Evolutionary conservation across 768 basidiomycete genomes (phyloP), one percentile per base, ranked within the genome.

Genomic region (Phaeolepiota aurea): DNA sequence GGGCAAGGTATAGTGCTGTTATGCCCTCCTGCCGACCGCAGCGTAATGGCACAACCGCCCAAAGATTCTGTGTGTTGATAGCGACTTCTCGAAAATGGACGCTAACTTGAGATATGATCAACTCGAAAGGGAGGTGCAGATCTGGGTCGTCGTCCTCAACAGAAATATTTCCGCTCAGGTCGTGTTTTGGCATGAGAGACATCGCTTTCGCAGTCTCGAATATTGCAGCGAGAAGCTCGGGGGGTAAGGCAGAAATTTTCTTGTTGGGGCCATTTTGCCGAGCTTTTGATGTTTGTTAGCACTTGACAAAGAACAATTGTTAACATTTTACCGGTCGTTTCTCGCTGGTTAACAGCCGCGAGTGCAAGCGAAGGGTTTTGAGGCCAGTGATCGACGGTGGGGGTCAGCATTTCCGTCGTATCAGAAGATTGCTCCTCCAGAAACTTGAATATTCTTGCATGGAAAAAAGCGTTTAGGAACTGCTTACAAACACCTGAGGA

Each of bases 61-160:
- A 76, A n/a, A 75, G 59, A 1, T 41, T 37, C 1, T 59, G 59
- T 3, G 64, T 65, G 12, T 41, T 44, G 22, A 71, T 36, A 2
- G 70, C 69, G 2, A 69, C 52, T 12, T 52, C 38, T 33, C 70
- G 65, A 44, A 69, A 68, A 39, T 54, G 48, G 3, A 52, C 53
- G 48, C 56, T 62, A 25, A 70, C 66, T 36, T 71, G 68, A 7
- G 65, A 63, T 5, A 65, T 50, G 3, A 59, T 33, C 31, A 69
- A 39, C 41, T 70, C 66, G 47, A 70, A 69, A 2, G 62, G 51
- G 7, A 45, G 33, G 13, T 15, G n/a, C 10, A 28, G 19, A 7
- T 18, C 40, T 15, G 38, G 19, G 13, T 42, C 47, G 10, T 34
- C 38, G 14, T 30, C 42, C 5, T 32, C 43, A n/a, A 38, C 40